Evolutionary conservation across 2,329 filamentous ascomycete species (phyloP), one percentile per base, ranked within the genome.

Genomic region (Epichloe sp.): DNA sequence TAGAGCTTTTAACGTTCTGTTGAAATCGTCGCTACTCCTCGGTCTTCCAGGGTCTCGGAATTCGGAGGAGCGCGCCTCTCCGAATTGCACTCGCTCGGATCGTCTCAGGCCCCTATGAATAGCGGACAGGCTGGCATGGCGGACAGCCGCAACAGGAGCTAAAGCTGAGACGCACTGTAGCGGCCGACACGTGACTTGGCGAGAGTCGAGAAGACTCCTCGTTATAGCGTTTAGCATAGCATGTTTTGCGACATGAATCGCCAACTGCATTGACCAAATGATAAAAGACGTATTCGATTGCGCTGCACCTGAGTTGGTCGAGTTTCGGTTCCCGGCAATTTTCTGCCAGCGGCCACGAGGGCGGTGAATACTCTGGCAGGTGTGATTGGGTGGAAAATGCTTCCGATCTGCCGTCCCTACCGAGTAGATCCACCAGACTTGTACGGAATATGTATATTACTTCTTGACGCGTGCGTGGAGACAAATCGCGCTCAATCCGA

Each of bases 21-120:
- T 42, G 23, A 44, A 26, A 3, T 19, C 15, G 12, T 49, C 15
- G 50, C 38, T 41, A 55, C 59, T 15, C 48, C 55, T 12, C 3
- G 40, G 53, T 55, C 58, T 31, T 47, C 53, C 4, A 34, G 45
- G 45, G 44, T 54, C 53, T 44, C 51, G 54, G 19, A 49, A 49
- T 40, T 38, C 40, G 46, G 54, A 53, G 50, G 49, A 44, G 42
- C 57, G 47, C 48, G 51, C 7, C 35, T 58, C 57, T 31, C 62
- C 61, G 52, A 57, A 58, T 44, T 63, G 60, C 40, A 56, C 63
- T 54, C 63, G 58, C 60, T 73, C 57, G 57, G 78, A 65, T 63
- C 69, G 60, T 44, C 81, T 78, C 50, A 88, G 71, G 14, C 85
- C 85, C 44, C 76, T 73, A 56, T 81, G 78, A 60, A 89, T 88